Evolutionary conservation across 495 filamentous ascomycete genomes (phyloP), one percentile per base, ranked within the genome.

Genomic region (Neurospora sp.): DNA sequence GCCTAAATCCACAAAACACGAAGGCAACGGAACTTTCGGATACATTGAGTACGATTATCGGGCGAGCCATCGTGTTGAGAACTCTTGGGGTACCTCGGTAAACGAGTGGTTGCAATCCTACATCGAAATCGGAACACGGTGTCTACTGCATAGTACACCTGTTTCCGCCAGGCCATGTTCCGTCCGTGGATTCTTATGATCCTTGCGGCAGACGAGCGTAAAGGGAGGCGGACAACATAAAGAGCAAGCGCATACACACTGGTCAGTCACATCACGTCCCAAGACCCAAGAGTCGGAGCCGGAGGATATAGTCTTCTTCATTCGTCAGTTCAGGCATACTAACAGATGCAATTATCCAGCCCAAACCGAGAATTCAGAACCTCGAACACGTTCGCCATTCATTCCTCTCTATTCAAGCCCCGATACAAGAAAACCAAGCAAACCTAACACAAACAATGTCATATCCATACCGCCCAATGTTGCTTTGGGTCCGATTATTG

Each of bases 361-460:
- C 22, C 11, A 27, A 27, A 1, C 48, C 20, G 11, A 27, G 20
- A 59, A 12, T 22, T 27, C 10, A 11, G 8, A 27, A 11, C 48
- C 48, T 59, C 5, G 20, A 59, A 27, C 0, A 12, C 20, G 5
- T 27, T 14, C 20, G 20, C 48, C 20, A 3, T 59, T 14, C 20
- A 27, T 27, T 27, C 20, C 48, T 0, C 11, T 59, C 0, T 0
- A 14, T 27, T 1, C 0, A 27, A 20, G 20, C 11, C 1, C 0
- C 48, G 11, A 14, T 27, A 0, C 20, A 27, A 14, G 11, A 5
- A 27, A 27, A 27, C 20, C 0, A 1, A 59, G 4, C 5, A 59
- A n/a, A n/a, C n/a, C n/a, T n/a, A 59, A 27, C 0, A 14, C n/a
- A 14, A 59, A 14, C 20, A 2, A 14, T 5, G 1, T 59, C 20